phyloP scores from a whole-genome alignment of 768 basidiomycete genomes.

The Clitopilus passeckerianus region DNA sequence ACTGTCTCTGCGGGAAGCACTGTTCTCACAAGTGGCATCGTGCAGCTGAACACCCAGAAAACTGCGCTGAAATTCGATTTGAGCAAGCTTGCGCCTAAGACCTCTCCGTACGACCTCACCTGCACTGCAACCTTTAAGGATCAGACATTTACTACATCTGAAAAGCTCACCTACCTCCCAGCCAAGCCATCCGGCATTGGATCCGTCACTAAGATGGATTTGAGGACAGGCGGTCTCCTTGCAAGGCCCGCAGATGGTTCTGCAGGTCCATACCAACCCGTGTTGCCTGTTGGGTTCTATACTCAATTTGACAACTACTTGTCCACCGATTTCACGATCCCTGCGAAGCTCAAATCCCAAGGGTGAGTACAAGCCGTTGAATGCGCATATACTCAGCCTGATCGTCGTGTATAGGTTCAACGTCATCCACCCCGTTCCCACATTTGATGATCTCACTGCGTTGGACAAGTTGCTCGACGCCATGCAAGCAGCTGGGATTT shows the following conservation, averaged over 20 bases:
- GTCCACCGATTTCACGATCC: conserved; percentile 44
- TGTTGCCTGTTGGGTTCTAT: conserved; percentile 77
- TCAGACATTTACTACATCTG: conserved; percentile 40
- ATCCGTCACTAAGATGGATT: conserved; percentile 61
- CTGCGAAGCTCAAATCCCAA: conserved; percentile 49
- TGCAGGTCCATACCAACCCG: conserved; percentile 42
- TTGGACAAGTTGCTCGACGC: conserved; percentile 56
- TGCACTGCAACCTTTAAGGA: conserved; percentile 31
- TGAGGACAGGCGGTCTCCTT: conserved; percentile 51
- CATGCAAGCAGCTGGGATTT: conserved; percentile 66
- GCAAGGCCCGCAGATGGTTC: conserved; percentile 47
- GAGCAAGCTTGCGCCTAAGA: conserved; percentile 35
- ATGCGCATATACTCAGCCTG: background rate
- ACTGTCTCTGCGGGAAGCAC: conserved; percentile 43
- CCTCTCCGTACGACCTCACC: conserved; percentile 28
- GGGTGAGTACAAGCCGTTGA: conserved; percentile 37
- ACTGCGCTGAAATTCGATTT: conserved; percentile 46
- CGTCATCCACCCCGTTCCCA: conserved; percentile 60
- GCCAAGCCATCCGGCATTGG: conserved; percentile 39
- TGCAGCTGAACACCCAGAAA: conserved; percentile 49
- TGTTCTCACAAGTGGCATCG: conserved; percentile 33
- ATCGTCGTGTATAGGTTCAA: conserved; percentile 26
- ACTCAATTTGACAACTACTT: conserved; percentile 55
- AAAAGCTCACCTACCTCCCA: conserved; percentile 45
- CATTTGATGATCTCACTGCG: conserved; percentile 54